Percentiles rank a stretch among this genome's conserved stretches.
These are phyloP conservation scores for Colletotrichum caudatum DNA, from an alignment of 2,329 filamentous ascomycete genomes.

Conservation along the genomic window DNA sequence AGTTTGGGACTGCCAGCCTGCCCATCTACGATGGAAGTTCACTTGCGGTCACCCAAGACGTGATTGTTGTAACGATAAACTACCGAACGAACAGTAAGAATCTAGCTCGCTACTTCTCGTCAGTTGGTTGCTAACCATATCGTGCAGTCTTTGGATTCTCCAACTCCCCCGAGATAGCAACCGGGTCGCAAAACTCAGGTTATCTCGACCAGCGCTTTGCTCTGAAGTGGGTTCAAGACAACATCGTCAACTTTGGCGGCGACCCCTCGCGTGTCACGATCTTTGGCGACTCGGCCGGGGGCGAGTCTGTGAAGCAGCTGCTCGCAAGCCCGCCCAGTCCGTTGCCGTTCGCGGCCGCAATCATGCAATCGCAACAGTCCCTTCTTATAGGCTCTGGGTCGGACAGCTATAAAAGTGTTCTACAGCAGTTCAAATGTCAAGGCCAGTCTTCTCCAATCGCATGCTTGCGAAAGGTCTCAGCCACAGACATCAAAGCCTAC, in stretches of 20 bases:
- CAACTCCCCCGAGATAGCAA: conserved; percentile 34
- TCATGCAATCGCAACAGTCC: conserved; percentile 37
- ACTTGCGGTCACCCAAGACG: conserved; percentile 30
- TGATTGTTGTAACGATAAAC: conserved; percentile 37
- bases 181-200: conserved; percentile 59
- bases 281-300: conserved; percentile 68
- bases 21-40: conserved; percentile 36
- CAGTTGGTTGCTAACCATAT: background rate
- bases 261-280: conserved; percentile 71
- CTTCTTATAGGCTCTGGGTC: conserved; percentile 28
- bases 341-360: conserved; percentile 43
- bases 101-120: background rate
- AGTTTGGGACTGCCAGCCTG: conserved; percentile 36
- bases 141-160: conserved; percentile 37
- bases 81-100: conserved; percentile 38
- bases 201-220: conserved; percentile 68
- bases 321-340: conserved; percentile 46
- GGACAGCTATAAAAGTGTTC: conserved; percentile 32
- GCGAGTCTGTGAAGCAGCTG: conserved; percentile 52
- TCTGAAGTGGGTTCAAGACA: conserved; percentile 70
- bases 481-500: conserved; percentile 28
- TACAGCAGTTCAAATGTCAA: conserved; percentile 28
- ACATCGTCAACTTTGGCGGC: conserved; percentile 72
- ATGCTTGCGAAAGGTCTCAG: conserved; percentile 21
- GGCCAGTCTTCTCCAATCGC: background rate